Percentiles rank a stretch among this genome's conserved stretches.
phyloP scores from a whole-genome alignment of 1,139 yeast genomes.

The Hanseniaspora uvarum region DNA sequence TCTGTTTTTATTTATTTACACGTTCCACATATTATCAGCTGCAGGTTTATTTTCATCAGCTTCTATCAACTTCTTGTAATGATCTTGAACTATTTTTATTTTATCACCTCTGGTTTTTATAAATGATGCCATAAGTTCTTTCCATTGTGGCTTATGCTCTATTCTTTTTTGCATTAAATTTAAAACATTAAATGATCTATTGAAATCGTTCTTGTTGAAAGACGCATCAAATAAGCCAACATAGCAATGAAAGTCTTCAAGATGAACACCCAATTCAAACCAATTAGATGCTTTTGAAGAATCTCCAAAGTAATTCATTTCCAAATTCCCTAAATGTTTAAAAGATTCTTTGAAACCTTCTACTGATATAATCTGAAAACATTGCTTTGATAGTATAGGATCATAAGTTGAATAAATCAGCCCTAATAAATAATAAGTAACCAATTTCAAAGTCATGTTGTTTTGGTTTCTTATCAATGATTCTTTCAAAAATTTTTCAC shows the following conservation, averaged over 20 bases:
- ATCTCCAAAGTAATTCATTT: constrained; percentile 55
- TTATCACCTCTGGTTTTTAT: constrained; percentile 5
- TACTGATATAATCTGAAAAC: constrained; percentile 65
- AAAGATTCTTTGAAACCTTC: constrained; percentile 71
- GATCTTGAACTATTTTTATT: neutral
- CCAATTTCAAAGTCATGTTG: constrained; percentile 10
- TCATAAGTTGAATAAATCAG: constrained; percentile 51
- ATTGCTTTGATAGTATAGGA: constrained; percentile 52
- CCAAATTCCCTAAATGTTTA: constrained; percentile 65
- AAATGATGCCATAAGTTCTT: constrained; percentile 5
- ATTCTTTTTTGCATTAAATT: constrained; percentile 25
- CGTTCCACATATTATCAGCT: constrained; percentile 22
- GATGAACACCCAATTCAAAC: constrained; percentile 72
- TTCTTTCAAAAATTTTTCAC: constrained; percentile 6
- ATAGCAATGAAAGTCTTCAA: constrained; percentile 48
- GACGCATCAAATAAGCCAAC: constrained; percentile 62
- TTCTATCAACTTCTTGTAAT: neutral
- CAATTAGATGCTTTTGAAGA: constrained; percentile 56
- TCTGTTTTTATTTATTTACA: constrained; percentile 18
- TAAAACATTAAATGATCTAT: neutral
- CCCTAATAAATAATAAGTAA: constrained; percentile 66
- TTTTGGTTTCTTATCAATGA: constrained; percentile 8
- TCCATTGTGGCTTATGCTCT: constrained; percentile 20
- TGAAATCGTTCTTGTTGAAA: constrained; percentile 24
- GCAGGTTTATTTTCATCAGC: constrained; percentile 9